A percentile compares a stretch with the other conserved stretches of the same genome.
Conservation (phyloP, 176 grass and related monocot species). For the Triticum turgidum region DNA sequence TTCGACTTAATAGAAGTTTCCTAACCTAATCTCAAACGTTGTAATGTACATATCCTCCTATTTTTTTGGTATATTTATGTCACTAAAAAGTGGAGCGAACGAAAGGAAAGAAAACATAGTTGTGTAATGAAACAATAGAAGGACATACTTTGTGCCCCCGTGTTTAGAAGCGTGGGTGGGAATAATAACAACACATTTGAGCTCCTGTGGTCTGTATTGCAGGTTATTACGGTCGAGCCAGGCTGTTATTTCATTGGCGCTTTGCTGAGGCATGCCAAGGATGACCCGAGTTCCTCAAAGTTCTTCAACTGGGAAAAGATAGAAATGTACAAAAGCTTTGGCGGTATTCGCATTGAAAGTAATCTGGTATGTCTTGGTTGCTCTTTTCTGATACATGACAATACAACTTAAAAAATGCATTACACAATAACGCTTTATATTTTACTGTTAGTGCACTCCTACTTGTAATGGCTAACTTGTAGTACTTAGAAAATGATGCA, state of each 20-base stretch:
- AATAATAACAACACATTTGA: conserved; percentile 24
- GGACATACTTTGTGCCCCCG: neutral
- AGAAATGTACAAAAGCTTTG: conserved; percentile 56
- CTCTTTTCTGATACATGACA: neutral
- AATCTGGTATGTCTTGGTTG: conserved; percentile 59
- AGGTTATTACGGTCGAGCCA: conserved; percentile 96
- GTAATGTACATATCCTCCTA: neutral
- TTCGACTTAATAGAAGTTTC: conserved; percentile 9
- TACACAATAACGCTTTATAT: neutral
- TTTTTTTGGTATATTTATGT: neutral
- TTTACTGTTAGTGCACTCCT: neutral
- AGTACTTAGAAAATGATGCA: neutral
- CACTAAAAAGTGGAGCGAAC: neutral
- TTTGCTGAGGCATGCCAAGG: conserved; percentile 48
- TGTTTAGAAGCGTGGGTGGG: neutral
- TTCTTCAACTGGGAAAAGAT: conserved; percentile 67
- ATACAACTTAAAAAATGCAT: neutral
- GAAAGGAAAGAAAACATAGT: neutral
- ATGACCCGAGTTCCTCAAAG: conserved; percentile 49
- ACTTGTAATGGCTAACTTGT: neutral
- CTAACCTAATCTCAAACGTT: neutral
- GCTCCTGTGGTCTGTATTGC: conserved; percentile 37
- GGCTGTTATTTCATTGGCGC: conserved; percentile 86
- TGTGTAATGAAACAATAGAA: neutral
- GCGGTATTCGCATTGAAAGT: conserved; percentile 84